These are phyloP conservation scores for Myxozyma melibiosi DNA, from an alignment of 805 yeast species.

Conservation along the genomic window DNA sequence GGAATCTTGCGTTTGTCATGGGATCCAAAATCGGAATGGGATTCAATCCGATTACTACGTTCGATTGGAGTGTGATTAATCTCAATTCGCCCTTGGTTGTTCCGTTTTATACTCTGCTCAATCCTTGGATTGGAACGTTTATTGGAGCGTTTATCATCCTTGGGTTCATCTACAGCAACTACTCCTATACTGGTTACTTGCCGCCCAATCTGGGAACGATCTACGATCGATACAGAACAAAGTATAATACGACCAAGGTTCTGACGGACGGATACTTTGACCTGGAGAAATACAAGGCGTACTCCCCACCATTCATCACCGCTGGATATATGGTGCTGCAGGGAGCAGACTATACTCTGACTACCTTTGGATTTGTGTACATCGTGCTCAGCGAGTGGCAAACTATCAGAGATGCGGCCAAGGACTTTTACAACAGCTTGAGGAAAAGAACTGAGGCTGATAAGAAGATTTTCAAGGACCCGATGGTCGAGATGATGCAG, in stretches of 20 bases:
- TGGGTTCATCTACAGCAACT: constrained; percentile 55
- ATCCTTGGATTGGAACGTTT: constrained; percentile 42
- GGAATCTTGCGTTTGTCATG: constrained; percentile 62
- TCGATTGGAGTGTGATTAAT: constrained; percentile 61
- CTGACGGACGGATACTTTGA: constrained; percentile 49
- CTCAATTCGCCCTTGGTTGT: constrained; percentile 42
- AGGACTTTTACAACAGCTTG: constrained; percentile 12
- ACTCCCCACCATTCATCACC: constrained; percentile 60
- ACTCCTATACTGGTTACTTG: constrained; percentile 48
- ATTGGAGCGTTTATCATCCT: constrained; percentile 57
- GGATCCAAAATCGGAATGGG: constrained; percentile 71
- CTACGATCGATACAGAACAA: constrained; percentile 36
- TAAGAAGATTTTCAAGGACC: constrained; percentile 13
- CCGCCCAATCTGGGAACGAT: constrained; percentile 51
- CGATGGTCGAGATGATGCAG: constrained; percentile 55
- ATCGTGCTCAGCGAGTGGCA: constrained; percentile 48
- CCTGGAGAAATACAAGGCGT: constrained; percentile 51
- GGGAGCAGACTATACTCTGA: constrained; percentile 56
- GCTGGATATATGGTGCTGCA: constrained; percentile 57
- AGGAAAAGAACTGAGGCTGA: constrained; percentile 4
- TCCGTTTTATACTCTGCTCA: constrained; percentile 50
- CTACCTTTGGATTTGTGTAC: constrained; percentile 56
- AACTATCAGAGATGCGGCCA: constrained; percentile 15
- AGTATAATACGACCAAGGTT: constrained; percentile 55
- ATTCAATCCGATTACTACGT: constrained; percentile 60